Percentiles rank a stretch among this genome's conserved stretches.
phyloP scores from a whole-genome alignment of 2,329 filamentous ascomycete species.

The Chrysoporthe cubensis region DNA sequence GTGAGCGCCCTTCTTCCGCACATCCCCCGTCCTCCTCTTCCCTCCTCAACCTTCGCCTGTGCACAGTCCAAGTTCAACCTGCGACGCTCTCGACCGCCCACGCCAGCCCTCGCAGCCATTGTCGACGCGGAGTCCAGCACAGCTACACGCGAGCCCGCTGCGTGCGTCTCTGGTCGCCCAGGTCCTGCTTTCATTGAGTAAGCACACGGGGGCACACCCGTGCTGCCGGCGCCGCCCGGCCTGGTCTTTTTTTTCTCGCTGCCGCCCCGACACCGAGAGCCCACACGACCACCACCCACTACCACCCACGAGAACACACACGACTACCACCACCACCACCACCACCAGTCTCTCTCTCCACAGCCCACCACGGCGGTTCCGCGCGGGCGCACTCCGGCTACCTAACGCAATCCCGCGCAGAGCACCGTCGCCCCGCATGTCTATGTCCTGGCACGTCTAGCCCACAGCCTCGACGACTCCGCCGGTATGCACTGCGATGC shows the following conservation, averaged over 20 bases:
- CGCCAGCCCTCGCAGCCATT: not conserved
- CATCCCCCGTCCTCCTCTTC: conserved; percentile 1
- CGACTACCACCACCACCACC: not conserved
- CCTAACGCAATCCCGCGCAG: not conserved
- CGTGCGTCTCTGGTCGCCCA: not conserved
- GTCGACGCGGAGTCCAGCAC: not conserved
- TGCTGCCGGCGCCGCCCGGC: not conserved
- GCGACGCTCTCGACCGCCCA: not conserved
- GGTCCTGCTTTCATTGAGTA: not conserved
- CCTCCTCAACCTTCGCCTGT: conserved; percentile 2
- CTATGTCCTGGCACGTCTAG: not conserved
- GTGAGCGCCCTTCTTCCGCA: not conserved
- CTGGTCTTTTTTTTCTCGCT: not conserved
- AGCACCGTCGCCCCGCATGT: not conserved
- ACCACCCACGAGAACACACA: not conserved
- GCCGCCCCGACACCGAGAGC: not conserved
- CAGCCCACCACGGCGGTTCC: not conserved
- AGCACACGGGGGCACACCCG: not conserved
- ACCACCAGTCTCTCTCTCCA: no score
- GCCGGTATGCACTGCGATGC: conserved; percentile 29
- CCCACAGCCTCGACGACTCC: not conserved
- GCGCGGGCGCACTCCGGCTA: no score
- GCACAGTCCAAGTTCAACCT: not conserved
- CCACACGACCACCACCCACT: not conserved
- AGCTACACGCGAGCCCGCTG: not conserved